These are phyloP conservation scores for Corylus heterophylla DNA, from an alignment of 306 rosid genomes.

Conservation along the genomic window DNA sequence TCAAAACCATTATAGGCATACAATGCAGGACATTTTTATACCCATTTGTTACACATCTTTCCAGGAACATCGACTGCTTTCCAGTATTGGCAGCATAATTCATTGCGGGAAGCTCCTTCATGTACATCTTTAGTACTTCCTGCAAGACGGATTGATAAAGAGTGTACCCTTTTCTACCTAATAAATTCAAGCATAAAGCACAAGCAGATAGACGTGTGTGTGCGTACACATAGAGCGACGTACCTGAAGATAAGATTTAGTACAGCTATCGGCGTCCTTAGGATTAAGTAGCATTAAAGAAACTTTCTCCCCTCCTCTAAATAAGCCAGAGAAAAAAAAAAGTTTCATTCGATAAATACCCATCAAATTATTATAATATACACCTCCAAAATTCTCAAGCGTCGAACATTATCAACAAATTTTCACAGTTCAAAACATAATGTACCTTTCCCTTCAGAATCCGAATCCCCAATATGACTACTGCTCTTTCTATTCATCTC, in stretches of 20 bases:
- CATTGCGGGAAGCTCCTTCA: slow-evolving; percentile 82
- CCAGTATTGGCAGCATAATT: slow-evolving; percentile 92
- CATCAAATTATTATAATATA: neutral
- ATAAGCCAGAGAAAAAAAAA: neutral
- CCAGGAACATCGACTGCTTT: slow-evolving; percentile 74
- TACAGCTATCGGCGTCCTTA: slow-evolving; percentile 45
- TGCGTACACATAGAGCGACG: neutral
- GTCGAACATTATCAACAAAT: neutral
- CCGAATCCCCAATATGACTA: slow-evolving; percentile 20
- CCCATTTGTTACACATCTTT: slow-evolving; percentile 88
- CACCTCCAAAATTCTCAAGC: neutral
- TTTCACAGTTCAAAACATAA: neutral
- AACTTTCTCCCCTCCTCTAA: slow-evolving; percentile 41
- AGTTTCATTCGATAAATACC: neutral
- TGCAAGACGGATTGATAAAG: slow-evolving; percentile 26
- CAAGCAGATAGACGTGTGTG: neutral
- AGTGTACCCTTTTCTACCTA: neutral
- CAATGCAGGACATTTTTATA: slow-evolving; percentile 29
- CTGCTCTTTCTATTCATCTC: slow-evolving; percentile 22
- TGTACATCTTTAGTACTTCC: slow-evolving; percentile 73
- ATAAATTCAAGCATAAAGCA: neutral
- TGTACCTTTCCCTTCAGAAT: no score
- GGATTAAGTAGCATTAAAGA: slow-evolving; percentile 67
- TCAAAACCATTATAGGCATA: slow-evolving; percentile 15
- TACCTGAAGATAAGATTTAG: slow-evolving; percentile 73